Base-by-base conservation (phyloP, 192 early-diverging fungal species). In the Gamsiella multidivaricata region DNA sequence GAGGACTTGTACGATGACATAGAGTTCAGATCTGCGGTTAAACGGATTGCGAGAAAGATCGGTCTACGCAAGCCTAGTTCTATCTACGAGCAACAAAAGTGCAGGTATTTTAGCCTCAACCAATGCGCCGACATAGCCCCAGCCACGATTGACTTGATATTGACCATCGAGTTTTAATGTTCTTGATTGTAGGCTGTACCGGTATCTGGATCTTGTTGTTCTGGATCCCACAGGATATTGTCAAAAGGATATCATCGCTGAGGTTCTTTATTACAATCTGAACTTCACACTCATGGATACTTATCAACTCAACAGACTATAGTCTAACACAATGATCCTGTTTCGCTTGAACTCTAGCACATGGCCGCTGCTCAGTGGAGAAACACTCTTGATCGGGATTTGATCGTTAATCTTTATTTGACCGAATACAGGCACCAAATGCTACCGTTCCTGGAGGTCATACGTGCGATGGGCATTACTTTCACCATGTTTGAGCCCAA, bases 21-120 rank as follows among this genome's bases (percentile, higher is more conserved):
- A 7, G 74, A 78, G n/a, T 78, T 68, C n/a, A 41, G 61, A 22
- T n/a, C 65, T 1, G 2, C 64, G 14, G 36, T 69, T 18, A 32
- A 47, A 4, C 51, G 74, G 18, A 33, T 69, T 2, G 54, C 54
- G 8, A 63, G 42, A 29, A 78, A 78, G 17, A 28, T 63, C 7
- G 66, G 74, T 0, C 2, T 62, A 12, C 29, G 25, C 3, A 28
- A 20, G 12, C 41, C 39, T 3, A 34, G 28, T 6, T 55, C 66
- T 5, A n/a, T n/a, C 14, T 12, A 42, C 3, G 74, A 78, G 23
- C 52, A 64, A 34, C 26, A 26, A 23, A 78, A 78, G 41, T 18
- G 18, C 29, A 50, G 54, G 66, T 78, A 58, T 25, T 34, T 22
- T 3, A 5, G 20, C n/a, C n/a, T n/a, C n/a, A n/a, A n/a, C n/a